A percentile compares a stretch with the other conserved stretches of the same genome.
Evolutionary conservation across 495 filamentous ascomycete species (phyloP).

Genomic region (Acidiella bohemica): DNA sequence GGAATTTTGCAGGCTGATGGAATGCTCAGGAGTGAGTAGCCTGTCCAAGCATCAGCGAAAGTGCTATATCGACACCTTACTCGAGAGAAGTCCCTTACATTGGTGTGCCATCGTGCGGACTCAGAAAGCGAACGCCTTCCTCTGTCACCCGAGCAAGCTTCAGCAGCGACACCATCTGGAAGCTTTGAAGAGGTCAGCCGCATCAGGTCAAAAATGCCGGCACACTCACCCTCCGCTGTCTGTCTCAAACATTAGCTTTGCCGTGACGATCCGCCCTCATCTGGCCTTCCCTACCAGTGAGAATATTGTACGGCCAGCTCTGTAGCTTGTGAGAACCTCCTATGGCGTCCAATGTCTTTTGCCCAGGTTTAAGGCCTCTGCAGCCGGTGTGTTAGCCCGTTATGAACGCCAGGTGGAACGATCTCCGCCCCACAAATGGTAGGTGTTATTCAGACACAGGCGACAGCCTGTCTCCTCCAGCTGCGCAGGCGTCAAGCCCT

Average conservation of each 20-base stretch:
- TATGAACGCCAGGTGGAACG: not conserved
- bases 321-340: constrained; percentile 90
- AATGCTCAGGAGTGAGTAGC: constrained; percentile 91
- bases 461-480: constrained; percentile 77
- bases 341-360: constrained; percentile 69
- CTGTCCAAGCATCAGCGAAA: not conserved
- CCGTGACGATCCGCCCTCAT: too few relatives aligned
- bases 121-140: constrained; percentile 86
- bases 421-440: constrained; percentile 49
- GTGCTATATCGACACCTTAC: not conserved
- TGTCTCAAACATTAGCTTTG: constrained; percentile 18
- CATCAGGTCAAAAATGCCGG: not conserved
- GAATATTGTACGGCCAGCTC: constrained; percentile 86
- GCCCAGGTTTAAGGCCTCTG: constrained; percentile 76
- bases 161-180: constrained; percentile 97
- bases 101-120: constrained; percentile 86
- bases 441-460: constrained; percentile 92
- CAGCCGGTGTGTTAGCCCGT: constrained; percentile 13
- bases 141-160: constrained; percentile 88
- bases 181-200: constrained; percentile 38
- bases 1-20: constrained; percentile 87
- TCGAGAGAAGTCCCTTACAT: constrained; percentile 46
- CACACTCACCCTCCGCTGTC: constrained; percentile 86
- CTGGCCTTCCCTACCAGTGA: constrained; percentile 46
- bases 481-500: constrained; percentile 87